Base-by-base conservation (phyloP, 257 asterid species). In the Schizonepeta tenuifolia region DNA sequence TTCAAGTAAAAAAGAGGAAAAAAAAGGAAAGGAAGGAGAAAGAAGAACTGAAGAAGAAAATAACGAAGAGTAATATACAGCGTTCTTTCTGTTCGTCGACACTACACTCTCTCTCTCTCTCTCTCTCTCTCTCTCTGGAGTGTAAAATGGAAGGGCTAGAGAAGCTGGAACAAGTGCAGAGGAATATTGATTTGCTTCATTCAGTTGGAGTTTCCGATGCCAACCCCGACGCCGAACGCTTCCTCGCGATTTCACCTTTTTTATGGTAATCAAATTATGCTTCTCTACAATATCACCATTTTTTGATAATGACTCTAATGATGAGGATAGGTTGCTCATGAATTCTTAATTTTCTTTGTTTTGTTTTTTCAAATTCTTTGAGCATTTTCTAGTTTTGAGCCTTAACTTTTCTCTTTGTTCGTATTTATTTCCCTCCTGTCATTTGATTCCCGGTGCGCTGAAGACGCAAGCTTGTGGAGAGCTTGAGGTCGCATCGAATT, bases 101-200 rank as follows among this genome's bases (percentile, higher is more conserved):
- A 5, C 3, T 26, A 11, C 43, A 13, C 69, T 11, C 41, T 14
- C n/a, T n/a, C n/a, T n/a, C n/a, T n/a, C n/a, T n/a, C n/a, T n/a
- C 54, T 15, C 57, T 17, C 57, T 7, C 24, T n/a, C 56, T 11
- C 50, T 60, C 54, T 14, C 56, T 11, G 17, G n/a, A 57, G 14
- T 51, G 69, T 4, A 51, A 38, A 66, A 94, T 94, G 99, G 99
- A 95, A 81, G 90, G 85, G 78, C 75, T 90, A 20, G 82, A 69
- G 90, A 83, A 84, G 81, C 78, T 95, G 71, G 96, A 86, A 76
- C 70, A 85, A 75, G 83, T 83, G 49, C 97, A 92, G 79, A 82
- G 57, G 41, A 82, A 80, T 18, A 82, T 95, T 47, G 49, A 79
- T 24, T 71, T 72, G 57, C 79, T 95, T 82, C 90, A 67, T 44